Conservation (phyloP, 257 asterid genomes). For the Thymus quinquecostatus region DNA sequence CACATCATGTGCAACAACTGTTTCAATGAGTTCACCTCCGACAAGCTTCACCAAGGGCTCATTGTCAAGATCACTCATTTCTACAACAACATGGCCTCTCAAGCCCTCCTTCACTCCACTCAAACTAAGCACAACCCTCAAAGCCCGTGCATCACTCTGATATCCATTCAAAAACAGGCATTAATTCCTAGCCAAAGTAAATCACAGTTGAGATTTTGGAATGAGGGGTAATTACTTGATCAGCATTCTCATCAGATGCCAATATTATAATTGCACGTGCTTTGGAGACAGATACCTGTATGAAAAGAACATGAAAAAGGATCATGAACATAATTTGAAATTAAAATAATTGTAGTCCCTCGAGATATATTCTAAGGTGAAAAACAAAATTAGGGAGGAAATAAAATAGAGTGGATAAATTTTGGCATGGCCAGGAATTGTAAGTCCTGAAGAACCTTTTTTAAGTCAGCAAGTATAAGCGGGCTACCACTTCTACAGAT, state of each 20-base stretch:
- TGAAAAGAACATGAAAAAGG: slow-evolving; percentile 22
- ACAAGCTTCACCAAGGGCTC: slow-evolving; percentile 99
- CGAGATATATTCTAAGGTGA: slow-evolving; percentile 17
- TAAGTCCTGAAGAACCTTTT: slow-evolving; percentile 56
- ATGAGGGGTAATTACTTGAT: slow-evolving; percentile 62
- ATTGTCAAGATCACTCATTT: slow-evolving; percentile 97
- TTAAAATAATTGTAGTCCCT: slow-evolving; percentile 2
- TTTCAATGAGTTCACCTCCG: slow-evolving; percentile 94
- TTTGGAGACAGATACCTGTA: slow-evolving; percentile 94
- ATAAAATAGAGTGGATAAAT: slow-evolving; percentile 18
- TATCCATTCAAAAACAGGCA: slow-evolving; percentile 33
- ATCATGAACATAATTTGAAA: slow-evolving; percentile 14
- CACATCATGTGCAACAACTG: slow-evolving; percentile 98
- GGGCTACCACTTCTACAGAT: slow-evolving; percentile 99
- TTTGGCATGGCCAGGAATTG: slow-evolving; percentile 13
- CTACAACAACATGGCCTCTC: slow-evolving; percentile 96
- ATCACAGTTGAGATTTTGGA: slow-evolving; percentile 19
- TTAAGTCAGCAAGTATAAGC: slow-evolving; percentile 92
- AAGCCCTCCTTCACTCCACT: slow-evolving; percentile 91
- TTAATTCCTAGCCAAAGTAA: slow-evolving; percentile 25
- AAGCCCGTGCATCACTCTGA: slow-evolving; percentile 98
- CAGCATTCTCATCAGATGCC: slow-evolving; percentile 99
- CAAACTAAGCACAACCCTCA: slow-evolving; percentile 96
- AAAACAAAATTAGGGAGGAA: slow-evolving; percentile 11
- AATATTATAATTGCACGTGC: slow-evolving; percentile 94